Base-by-base conservation (phyloP, 208 protist species). In the Acanthamoeba lenticulata region DNA sequence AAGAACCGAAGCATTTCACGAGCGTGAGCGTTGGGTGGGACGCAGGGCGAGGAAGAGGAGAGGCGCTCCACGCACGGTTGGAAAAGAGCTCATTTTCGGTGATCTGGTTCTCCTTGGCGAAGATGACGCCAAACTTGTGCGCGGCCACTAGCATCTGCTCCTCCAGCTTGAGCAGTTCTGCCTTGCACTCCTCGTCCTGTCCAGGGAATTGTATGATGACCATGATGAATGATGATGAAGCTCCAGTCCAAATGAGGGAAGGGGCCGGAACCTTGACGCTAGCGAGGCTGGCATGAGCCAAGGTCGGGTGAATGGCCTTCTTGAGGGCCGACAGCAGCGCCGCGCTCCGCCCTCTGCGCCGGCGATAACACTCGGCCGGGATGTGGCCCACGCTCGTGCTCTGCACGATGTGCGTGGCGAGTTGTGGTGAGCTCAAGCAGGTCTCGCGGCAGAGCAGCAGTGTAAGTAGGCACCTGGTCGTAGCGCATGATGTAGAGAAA, bases 91-190 rank as follows among this genome's bases (percentile, higher is more conserved):
- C 55, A 36, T 91, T 72, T 19, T 65, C 85, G n/a, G 85, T 91
- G 36, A 91, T 91, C 40, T 91, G 85, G 21, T 72, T 72, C 38
- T 91, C 85, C 57, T 72, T 65, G 85, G 55, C 47, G 13, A 74
- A 91, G 24, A 91, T 91, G 52, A 91, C 85, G 3, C 85, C 85
- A 34, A 91, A 91, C 57, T 91, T 91, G 42, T 91, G 85, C 52
- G 85, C 85, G 9, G 55, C 57, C 15, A 91, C 85, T 34, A 91
- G 57, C 85, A 91, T 91, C 57, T 91, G 85, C 57, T 91, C 55
- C 36, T 91, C 85, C 34, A 91, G 55, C 85, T 72, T 47, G 36
- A 91, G 57, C 11, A 91, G 34, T 36, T 29, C 55, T n/a, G 47
- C 34, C 13, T 91, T 47, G 17, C 55, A 65, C 11, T 91, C 85